Percentiles rank a stretch among this genome's conserved stretches.
phyloP scores from a whole-genome alignment of 306 rosid genomes.

The Myrica gale region DNA sequence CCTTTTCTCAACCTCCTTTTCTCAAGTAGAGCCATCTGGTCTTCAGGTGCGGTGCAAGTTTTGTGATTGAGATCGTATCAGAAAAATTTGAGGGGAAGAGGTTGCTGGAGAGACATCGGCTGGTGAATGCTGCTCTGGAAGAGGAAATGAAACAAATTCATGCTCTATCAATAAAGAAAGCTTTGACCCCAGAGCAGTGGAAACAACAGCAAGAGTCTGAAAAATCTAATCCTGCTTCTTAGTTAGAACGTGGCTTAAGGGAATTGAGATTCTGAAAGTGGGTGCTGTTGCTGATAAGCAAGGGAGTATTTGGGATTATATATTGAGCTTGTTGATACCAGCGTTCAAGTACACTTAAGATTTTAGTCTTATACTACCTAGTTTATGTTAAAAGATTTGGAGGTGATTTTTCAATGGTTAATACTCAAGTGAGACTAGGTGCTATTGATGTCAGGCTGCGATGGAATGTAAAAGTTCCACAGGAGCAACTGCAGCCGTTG shows the following conservation, averaged over 20 bases:
- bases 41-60: conserved; percentile 84
- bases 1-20: not conserved
- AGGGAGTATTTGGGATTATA: not conserved
- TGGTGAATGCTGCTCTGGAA: conserved; percentile 73
- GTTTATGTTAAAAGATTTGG: conserved; percentile 1
- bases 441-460: too few species aligned
- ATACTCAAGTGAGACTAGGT: too few species aligned
- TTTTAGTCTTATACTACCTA: conserved; percentile 10
- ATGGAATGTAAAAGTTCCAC: too few species aligned
- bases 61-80: conserved; percentile 68
- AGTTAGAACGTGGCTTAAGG: conserved; percentile 32
- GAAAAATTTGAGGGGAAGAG: conserved; percentile 85
- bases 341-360: conserved; percentile 1
- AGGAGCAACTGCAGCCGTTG: too few species aligned
- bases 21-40: conserved; percentile 7
- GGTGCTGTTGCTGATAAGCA: conserved; percentile 5
- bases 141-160: conserved; percentile 93
- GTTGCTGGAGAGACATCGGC: conserved; percentile 83
- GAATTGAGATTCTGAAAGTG: not conserved
- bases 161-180: conserved; percentile 88
- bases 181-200: conserved; percentile 91
- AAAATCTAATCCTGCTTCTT: conserved; percentile 52
- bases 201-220: conserved; percentile 66
- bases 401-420: not conserved
- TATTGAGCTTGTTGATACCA: conserved; percentile 19